phyloP scores from a whole-genome alignment of 169 alveolate genomes.

The Babesia bovis region DNA sequence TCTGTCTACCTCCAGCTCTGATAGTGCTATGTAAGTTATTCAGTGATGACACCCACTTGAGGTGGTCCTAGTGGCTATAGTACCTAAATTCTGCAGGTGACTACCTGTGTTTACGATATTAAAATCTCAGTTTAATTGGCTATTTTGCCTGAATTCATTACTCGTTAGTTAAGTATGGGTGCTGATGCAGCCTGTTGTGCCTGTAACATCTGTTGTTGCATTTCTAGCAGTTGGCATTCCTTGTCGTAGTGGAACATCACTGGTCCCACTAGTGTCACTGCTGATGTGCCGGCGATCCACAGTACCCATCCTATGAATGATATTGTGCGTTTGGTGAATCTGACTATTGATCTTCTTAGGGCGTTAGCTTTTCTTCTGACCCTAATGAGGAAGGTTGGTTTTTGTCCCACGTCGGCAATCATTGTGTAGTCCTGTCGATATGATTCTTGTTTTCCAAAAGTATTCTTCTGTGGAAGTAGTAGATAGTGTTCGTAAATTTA shows the following conservation, averaged over 20 bases:
- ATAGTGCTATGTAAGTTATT: too few species aligned
- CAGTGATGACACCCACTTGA: too few species aligned
- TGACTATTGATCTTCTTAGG: constrained; percentile 36
- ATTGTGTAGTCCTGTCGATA: background rate
- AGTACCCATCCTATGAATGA: constrained; percentile 74
- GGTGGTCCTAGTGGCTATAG: too few species aligned
- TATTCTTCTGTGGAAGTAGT: too few species aligned
- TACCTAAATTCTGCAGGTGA: too few species aligned
- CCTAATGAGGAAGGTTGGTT: constrained; percentile 15
- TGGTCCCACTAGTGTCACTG: constrained; percentile 77
- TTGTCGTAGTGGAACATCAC: constrained; percentile 78
- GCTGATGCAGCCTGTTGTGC: constrained; percentile 80
- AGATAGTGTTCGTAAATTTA: too few species aligned
- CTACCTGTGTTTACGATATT: too few species aligned
- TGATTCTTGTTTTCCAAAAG: too few species aligned
- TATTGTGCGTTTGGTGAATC: constrained; percentile 50
- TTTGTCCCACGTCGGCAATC: background rate
- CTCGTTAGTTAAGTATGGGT: constrained; percentile 69
- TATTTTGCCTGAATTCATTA: too few species aligned
- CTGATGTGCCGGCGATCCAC: constrained; percentile 78
- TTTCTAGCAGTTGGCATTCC: constrained; percentile 77
- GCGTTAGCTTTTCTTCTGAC: constrained; percentile 7
- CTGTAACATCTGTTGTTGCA: constrained; percentile 78
- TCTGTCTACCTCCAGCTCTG: too few species aligned
- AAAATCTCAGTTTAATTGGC: too few species aligned